Evolutionary conservation across 2,329 filamentous ascomycete species (phyloP).

Genomic region (Colletotrichum tanaceti): DNA sequence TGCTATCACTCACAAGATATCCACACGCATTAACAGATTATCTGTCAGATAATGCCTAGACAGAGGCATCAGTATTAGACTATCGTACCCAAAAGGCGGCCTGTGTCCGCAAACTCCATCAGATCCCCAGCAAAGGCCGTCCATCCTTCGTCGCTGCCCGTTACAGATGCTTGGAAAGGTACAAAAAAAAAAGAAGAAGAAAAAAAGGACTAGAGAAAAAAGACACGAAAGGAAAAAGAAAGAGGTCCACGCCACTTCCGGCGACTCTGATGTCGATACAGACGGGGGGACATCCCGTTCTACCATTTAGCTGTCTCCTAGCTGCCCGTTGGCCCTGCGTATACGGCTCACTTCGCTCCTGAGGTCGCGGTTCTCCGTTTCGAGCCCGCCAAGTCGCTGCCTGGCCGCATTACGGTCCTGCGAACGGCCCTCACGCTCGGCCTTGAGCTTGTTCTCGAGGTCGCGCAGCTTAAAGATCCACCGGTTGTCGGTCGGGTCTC

Average conservation of each 20-base stretch:
- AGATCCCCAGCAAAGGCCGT: conserved; percentile 21
- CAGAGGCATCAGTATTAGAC: conserved; percentile 31
- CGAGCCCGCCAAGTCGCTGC: conserved; percentile 81
- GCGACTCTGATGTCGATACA: conserved; percentile 18
- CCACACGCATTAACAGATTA: no score
- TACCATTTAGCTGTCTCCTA: conserved; percentile 12
- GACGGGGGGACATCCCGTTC: neutral
- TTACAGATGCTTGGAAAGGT: conserved; percentile 11
- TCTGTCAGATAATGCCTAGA: conserved; percentile 12
- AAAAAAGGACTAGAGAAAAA: neutral
- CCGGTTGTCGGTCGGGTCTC: conserved; percentile 69
- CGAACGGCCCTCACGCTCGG: conserved; percentile 86
- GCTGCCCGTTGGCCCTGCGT: conserved; percentile 34
- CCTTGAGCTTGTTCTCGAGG: conserved; percentile 87
- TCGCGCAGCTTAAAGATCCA: conserved; percentile 90
- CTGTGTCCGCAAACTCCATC: conserved; percentile 28
- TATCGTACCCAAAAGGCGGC: conserved; percentile 37
- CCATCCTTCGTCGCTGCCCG: conserved; percentile 19
- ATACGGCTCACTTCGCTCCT: conserved; percentile 67
- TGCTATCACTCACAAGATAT: no score
- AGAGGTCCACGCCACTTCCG: neutral
- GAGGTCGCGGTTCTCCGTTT: conserved; percentile 78
- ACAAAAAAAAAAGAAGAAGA: no score
- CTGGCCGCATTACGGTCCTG: conserved; percentile 86
- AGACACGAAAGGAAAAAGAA: conserved; percentile 13